Base-by-base conservation (phyloP, 1,284 basidiomycete genomes). In the Austropuccinia psidii region DNA sequence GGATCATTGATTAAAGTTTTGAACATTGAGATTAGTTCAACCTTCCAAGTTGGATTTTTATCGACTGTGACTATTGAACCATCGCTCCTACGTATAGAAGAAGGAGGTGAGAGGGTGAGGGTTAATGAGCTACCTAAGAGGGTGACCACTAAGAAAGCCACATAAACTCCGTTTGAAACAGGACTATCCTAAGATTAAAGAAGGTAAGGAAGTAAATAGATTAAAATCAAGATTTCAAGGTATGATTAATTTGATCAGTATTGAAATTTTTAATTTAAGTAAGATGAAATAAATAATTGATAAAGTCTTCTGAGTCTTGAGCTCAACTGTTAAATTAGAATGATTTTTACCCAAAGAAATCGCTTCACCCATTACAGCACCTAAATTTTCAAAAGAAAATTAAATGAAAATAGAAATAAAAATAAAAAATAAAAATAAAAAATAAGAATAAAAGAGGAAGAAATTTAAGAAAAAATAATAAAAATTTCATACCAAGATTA, bases 1-100 rank as follows among this genome's bases (percentile, higher is more conserved):
- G 75, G 74, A 45, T 78, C 77, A 13, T 65, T 62, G 0, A 65
- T 52, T 45, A 79, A 67, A n/a, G 74, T 72, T 27, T 64, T 49
- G 24, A 73, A 64, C 60, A 79, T 74, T 2, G 76, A 76, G 8
- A 57, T 39, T 39, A 79, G 55, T 58, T 79, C 77, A 2, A 73
- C 73, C 27, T 76, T 75, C 77, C 78, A 78, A 8, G 68, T 77
- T 9, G 79, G 77, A n/a, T 79, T 77, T 7, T 72, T 50, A 0
- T 75, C 75, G n/a, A 77, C 70, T 1, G 75, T 69, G 5, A 79
- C 79, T 1, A 70, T 67, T 0, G 76, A 75, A 9, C 78, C 78
- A 60, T 80, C 78, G 11, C 60, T 60, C 9, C 78, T 52, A 6
- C 77, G 70, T 57, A 80, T 77, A 5, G 64, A 65, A 15, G 64